Base-by-base conservation (phyloP, 768 basidiomycete species). In the Kwoniella shandongensis region DNA sequence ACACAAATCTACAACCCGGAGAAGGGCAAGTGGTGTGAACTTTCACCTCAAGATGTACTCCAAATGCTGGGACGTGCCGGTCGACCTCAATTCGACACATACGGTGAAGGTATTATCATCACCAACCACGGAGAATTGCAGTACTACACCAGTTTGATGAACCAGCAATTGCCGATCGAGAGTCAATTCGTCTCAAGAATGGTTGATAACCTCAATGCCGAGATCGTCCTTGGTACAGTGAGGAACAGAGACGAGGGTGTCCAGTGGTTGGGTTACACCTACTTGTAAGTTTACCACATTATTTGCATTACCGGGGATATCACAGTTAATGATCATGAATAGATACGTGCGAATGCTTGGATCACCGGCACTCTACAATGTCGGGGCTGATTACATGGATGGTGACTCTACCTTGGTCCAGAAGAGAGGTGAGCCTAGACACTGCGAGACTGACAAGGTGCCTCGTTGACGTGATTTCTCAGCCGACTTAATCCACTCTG, bases 1-100 rank as follows among this genome's bases (percentile, higher is more conserved):
- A 98, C 96, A 0, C 93, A 98, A 78, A 93, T 98, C 60, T 99
- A 98, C 79, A 97, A 96, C 76, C 96, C 96, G 0, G 93, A 96
- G 78, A 96, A 98, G 78, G 96, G 96, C 18, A 85, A 89, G 3
- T 99, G 96, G 96, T 88, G 89, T 3, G 96, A 98, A 75, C 79
- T 98, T 5, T 93, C 90, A 1, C 85, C 87, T 0, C 96, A 98
- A 76, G 96, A 98, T 72, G 92, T 98, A 0, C 80, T 99, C 4
- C 96, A 99, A 78, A 98, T 99, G 96, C 85, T 98, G 2, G 96
- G 96, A 45, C 87, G 93, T 66, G 96, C 96, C 2, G 96, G 96
- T 71, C 85, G 94, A 50, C 96, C 94, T 13, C 93, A 98, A 75
- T 97, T 87, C 78, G 94, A 99, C 75, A 96, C 92, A 0, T 93